A percentile compares a stretch with the other conserved stretches of the same genome.
These are phyloP conservation scores for Emericellopsis atlantica DNA, from an alignment of 2,329 filamentous ascomycete genomes.

Conservation along the genomic window DNA sequence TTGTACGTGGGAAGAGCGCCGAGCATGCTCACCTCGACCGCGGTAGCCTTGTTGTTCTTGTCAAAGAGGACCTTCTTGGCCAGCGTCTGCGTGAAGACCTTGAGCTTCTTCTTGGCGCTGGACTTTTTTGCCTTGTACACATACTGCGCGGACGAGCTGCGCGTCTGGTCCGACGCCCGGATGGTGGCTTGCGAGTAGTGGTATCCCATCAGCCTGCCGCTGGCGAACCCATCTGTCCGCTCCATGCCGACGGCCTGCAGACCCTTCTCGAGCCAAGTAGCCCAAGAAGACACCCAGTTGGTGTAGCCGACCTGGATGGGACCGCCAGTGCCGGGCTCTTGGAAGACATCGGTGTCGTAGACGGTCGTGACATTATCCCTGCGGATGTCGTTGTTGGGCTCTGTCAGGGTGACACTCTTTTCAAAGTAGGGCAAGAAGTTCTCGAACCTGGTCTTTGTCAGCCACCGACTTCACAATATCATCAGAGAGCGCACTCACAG, in stretches of 20 bases:
- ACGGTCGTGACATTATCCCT: conserved; percentile 9
- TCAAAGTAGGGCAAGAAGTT: conserved; percentile 14
- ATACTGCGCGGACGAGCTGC: conserved; percentile 13
- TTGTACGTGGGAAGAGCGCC: conserved; percentile 5
- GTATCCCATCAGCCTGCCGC: conserved; percentile 11
- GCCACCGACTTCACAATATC: neutral
- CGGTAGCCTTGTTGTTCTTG: conserved; percentile 19
- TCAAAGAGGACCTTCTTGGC: conserved; percentile 33
- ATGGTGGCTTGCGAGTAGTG: conserved; percentile 10
- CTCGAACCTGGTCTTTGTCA: conserved; percentile 2
- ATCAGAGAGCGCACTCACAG: conserved; percentile 3
- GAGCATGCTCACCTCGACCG: conserved; percentile 18
- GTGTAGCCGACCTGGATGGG: conserved; percentile 13
- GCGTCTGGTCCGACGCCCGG: conserved; percentile 7
- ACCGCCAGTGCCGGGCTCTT: conserved; percentile 6
- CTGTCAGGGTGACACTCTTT: conserved; percentile 11
- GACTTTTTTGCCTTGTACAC: conserved; percentile 11
- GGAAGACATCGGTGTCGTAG: conserved; percentile 14
- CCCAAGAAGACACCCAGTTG: conserved; percentile 11
- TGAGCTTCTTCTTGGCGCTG: conserved; percentile 14
- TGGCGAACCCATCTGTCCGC: conserved; percentile 8
- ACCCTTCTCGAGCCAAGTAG: conserved; percentile 9
- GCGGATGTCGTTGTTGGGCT: conserved; percentile 8
- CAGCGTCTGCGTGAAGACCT: conserved; percentile 24
- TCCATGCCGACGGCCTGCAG: conserved; percentile 13